phyloP scores from a whole-genome alignment of 495 filamentous ascomycete species.

The Penicillium malachiteum region DNA sequence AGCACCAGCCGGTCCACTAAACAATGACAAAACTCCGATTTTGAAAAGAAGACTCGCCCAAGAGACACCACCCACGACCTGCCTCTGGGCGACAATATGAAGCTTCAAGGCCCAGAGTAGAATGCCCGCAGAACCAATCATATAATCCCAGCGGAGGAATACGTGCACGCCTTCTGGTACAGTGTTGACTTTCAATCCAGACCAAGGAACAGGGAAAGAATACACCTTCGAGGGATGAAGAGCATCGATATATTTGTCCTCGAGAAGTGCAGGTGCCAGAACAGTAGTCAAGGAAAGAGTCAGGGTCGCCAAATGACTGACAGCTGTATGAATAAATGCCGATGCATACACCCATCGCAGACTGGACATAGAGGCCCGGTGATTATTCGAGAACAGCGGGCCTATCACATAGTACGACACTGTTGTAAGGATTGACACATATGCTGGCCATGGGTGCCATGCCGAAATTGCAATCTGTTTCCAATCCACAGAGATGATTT shows the following conservation, averaged over 20 bases:
- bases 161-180: conserved; percentile 50
- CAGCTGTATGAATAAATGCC: conserved; percentile 45
- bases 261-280: conserved; percentile 37
- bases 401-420: conserved; percentile 31
- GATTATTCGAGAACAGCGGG: conserved; percentile 35
- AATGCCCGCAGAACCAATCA: conserved; percentile 50
- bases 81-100: conserved; percentile 36
- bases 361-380: conserved; percentile 38
- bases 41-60: conserved; percentile 33
- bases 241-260: conserved; percentile 21
- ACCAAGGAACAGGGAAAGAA: conserved; percentile 42
- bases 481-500: conserved; percentile 38
- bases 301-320: conserved; percentile 49
- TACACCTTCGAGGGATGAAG: conserved; percentile 45
- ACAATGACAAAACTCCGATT: conserved; percentile 36
- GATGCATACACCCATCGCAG: conserved; percentile 56
- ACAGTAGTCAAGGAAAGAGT: conserved; percentile 42
- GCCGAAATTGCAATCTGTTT: conserved; percentile 59
- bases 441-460: conserved; percentile 61
- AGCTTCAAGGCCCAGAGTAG: conserved; percentile 56
- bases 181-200: conserved; percentile 32
- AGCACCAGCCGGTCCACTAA: conserved; percentile 51
- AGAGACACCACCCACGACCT: conserved; percentile 30
- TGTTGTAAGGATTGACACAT: conserved; percentile 38
- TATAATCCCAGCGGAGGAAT: conserved; percentile 60